Evolutionary conservation across 2,329 filamentous ascomycete genomes (phyloP), one percentile per base, ranked within the genome.

Genomic region (Nemania sp.): DNA sequence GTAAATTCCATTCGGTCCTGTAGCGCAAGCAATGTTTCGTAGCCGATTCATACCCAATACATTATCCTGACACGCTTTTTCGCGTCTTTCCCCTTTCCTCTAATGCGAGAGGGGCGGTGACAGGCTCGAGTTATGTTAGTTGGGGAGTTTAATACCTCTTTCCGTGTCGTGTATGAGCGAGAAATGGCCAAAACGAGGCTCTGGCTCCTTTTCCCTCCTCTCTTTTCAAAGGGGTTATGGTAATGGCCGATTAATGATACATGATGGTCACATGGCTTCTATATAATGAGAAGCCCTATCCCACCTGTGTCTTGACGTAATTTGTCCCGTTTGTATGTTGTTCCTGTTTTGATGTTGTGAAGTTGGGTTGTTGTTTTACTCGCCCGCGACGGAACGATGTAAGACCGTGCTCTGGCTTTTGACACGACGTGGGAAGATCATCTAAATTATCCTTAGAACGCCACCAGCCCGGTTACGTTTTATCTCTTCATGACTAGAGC

Each of bases 1-100:
- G 84, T 94, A 91, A 83, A 77, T 65, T 62, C 35, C 45, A 25
- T 65, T 52, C 62, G 53, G 65, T 40, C 60, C 54, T 58, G 59
- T 62, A 62, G 64, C 63, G 60, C 65, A 66, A 55, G 58, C 59
- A 45, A 56, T 60, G 25, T 29, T 64, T 51, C 63, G 53, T 64
- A 63, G 47, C 63, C 60, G 60, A 61, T 52, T 63, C 70, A 71
- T 69, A 69, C 66, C 69, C 66, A 69, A 63, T 66, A 60, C 59
- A 67, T 34, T 64, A 59, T 67, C 62, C 63, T 65, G 65, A 68
- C n/a, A 60, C 61, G 58, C 51, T 66, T 69, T n/a, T 64, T 67
- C 48, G 62, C 65, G 59, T 59, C 54, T 64, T 56, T 65, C 65
- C 63, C 57, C 61, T 64, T 63, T 62, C 45, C 48, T 42, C 56